Base-by-base conservation (phyloP, 1,284 basidiomycete genomes). In the Irpex sp. region DNA sequence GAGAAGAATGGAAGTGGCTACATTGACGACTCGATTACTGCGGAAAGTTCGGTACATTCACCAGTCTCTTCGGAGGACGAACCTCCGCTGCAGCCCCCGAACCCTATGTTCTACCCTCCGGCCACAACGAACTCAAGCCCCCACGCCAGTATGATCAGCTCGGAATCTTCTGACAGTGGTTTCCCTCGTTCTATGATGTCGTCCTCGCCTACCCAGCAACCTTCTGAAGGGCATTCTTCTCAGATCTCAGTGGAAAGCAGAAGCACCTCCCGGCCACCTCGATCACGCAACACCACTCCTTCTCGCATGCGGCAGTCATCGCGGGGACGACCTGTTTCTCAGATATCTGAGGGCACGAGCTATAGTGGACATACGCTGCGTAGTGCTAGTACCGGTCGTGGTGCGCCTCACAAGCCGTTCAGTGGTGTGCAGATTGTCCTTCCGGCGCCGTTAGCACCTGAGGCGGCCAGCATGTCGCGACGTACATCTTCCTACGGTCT, bases 401-500 rank as follows among this genome's bases (percentile, higher is more conserved):
- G 63, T 36, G 35, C 67, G 36, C 64, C 66, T 5, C 70, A 67
- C 16, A 64, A 70, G 64, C 81, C 78, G 1, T 78, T 82, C 63
- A 84, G 76, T 68, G 78, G 77, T 61, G 71, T 88, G 39, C 81
- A 87, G 63, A 83, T 88, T 59, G 72, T 89, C 16, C 72, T 87
- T 82, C 85, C 84, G 3, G 71, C 80, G 0, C 84, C 84, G 3
- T 75, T 86, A n/a, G 79, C 39, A 18, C 42, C 58, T 4, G 58
- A 62, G 16, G 52, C 33, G 53, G 23, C 35, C 23, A 42, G 16
- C 16, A 54, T 79, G 1, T 74, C 75, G 2, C 65, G 70, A 28
- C 64, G 52, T 76, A 12, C 69, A 74, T 51, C 71, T 68, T 4
- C 66, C 68, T 35, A 55, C 55, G 55, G 60, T 60, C 19, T 58